Percentiles rank a stretch among this genome's conserved stretches.
These are phyloP conservation scores for Paecilomyces sp. DNA, from an alignment of 2,329 filamentous ascomycete species.

Conservation along the genomic window DNA sequence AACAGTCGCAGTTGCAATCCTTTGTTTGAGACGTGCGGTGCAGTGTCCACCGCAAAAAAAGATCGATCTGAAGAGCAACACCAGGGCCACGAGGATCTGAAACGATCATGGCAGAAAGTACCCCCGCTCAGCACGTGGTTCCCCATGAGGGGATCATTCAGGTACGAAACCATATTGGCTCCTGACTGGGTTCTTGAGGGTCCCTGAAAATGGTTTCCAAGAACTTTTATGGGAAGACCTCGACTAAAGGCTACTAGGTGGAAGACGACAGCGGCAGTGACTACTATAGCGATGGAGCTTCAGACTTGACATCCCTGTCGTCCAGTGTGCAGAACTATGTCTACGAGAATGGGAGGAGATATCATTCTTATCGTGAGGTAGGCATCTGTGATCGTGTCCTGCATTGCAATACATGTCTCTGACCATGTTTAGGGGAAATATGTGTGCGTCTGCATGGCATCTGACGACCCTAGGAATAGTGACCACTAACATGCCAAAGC, in stretches of 20 bases:
- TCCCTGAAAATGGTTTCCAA: background rate
- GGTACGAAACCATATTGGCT: background rate
- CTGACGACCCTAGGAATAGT: background rate
- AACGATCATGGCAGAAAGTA: background rate
- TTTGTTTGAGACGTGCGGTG: background rate
- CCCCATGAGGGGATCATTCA: background rate
- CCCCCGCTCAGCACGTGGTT: background rate
- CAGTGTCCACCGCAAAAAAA: background rate
- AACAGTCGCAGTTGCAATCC: background rate
- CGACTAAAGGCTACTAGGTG: background rate
- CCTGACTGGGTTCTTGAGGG: background rate
- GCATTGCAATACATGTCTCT: background rate
- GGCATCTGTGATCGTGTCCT: background rate
- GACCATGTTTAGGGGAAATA: background rate
- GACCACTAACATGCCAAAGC: background rate
- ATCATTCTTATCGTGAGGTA: slow-evolving; percentile 1
- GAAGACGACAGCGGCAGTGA: background rate
- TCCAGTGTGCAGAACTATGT: slow-evolving; percentile 1
- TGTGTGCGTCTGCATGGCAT: background rate
- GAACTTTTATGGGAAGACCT: background rate
- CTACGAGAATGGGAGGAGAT: slow-evolving; percentile 2
- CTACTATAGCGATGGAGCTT: background rate
- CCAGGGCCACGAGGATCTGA: background rate
- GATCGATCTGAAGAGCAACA: background rate
- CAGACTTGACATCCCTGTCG: background rate